Percentiles rank a stretch among this genome's conserved stretches.
phyloP scores from a whole-genome alignment of 331 rosid genomes.

The Quercus phellos region DNA sequence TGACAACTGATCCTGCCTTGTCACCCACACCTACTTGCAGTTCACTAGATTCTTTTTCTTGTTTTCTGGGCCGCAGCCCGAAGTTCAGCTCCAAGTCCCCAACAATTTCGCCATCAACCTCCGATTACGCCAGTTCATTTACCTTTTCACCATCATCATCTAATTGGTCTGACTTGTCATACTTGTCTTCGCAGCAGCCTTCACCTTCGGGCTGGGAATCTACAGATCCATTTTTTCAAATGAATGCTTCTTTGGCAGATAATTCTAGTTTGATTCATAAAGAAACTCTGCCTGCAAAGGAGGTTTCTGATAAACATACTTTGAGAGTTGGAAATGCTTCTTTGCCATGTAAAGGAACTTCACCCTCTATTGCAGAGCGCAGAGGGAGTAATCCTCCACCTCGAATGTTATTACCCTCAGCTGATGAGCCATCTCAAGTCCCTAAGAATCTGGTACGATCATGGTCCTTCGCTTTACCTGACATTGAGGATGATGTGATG shows the following conservation, averaged over 20 bases:
- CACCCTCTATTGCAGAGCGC: slow-evolving; percentile 79
- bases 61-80: slow-evolving; percentile 43
- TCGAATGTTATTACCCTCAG: slow-evolving; percentile 56
- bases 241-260: slow-evolving; percentile 42
- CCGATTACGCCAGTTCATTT: slow-evolving; percentile 77
- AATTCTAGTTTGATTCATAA: slow-evolving; percentile 31
- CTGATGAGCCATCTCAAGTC: slow-evolving; percentile 44
- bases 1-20: slow-evolving; percentile 31
- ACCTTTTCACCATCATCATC: slow-evolving; percentile 85
- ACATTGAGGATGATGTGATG: slow-evolving; percentile 42
- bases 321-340: slow-evolving; percentile 24
- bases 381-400: slow-evolving; percentile 90
- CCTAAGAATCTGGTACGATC: slow-evolving; percentile 52
- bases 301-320: slow-evolving; percentile 27
- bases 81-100: slow-evolving; percentile 63
- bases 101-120: slow-evolving; percentile 79
- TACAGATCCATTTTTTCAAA: slow-evolving; percentile 38
- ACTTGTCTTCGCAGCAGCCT: slow-evolving; percentile 68
- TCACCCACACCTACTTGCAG: slow-evolving; percentile 37
- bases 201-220: slow-evolving; percentile 74
- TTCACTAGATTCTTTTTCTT: slow-evolving; percentile 52
- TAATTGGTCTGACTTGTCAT: slow-evolving; percentile 81
- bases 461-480: slow-evolving; percentile 54
- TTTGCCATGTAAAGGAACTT: slow-evolving; percentile 37
- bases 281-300: slow-evolving; percentile 40